Evolutionary conservation across 2,329 filamentous ascomycete genomes (phyloP).

Genomic region (Colletotrichum sp.): DNA sequence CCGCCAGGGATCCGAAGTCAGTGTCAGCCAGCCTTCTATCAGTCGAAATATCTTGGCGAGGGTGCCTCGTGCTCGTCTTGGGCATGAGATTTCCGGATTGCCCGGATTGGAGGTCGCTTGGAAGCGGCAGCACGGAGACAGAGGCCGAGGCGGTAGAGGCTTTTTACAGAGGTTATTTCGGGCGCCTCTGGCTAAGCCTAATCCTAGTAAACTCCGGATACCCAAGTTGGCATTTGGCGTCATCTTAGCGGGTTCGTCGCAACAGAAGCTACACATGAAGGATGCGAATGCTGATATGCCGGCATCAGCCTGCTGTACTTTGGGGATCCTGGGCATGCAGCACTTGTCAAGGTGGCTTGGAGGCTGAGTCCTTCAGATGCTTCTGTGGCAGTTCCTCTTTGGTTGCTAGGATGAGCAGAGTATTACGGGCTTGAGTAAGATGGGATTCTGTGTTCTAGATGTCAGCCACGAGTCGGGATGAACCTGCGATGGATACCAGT

Average conservation of each 20-base stretch:
- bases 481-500: background rate
- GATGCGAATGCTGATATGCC: background rate
- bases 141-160: background rate
- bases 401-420: background rate
- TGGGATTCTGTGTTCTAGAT: background rate
- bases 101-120: background rate
- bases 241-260: background rate
- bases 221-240: background rate
- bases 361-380: background rate
- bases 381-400: background rate
- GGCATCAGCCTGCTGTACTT: background rate
- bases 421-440: background rate
- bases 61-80: background rate
- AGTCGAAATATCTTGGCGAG: background rate
- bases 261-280: background rate
- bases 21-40: background rate
- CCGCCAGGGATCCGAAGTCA: background rate
- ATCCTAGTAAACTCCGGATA: background rate
- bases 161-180: background rate
- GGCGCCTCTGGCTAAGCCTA: background rate
- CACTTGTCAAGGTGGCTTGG: background rate
- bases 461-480: background rate
- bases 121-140: background rate
- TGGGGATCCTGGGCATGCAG: background rate
- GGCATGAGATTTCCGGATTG: background rate